Evolutionary conservation across 371 early-diverging fungal genomes (phyloP).

Genomic region (Apophysomyces sp.): DNA sequence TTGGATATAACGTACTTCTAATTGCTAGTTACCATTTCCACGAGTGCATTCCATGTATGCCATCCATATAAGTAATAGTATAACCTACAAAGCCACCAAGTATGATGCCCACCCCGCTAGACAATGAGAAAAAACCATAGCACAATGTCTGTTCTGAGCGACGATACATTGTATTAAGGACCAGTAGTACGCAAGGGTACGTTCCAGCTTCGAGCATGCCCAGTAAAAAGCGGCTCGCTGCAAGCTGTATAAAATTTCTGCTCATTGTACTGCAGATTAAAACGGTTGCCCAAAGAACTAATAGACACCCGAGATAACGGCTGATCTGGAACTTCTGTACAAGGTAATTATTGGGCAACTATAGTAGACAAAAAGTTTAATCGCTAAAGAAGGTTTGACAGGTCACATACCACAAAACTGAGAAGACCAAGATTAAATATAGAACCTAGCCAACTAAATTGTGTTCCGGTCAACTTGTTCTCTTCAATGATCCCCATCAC

Average conservation of each 20-base stretch:
- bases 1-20: not conserved
- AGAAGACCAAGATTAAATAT: constrained; percentile 13
- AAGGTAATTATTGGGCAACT: constrained; percentile 24
- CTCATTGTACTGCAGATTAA: constrained; percentile 8
- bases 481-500: constrained; percentile 27
- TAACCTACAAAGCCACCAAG: not conserved
- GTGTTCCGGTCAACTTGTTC: constrained; percentile 15
- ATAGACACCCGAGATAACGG: constrained; percentile 12
- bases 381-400: not conserved
- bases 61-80: not conserved
- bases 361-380: constrained; percentile 8
- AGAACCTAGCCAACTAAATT: constrained; percentile 34
- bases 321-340: constrained; percentile 13
- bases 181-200: not conserved
- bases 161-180: not conserved
- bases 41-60: constrained; percentile 19
- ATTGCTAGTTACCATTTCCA: constrained; percentile 12
- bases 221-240: constrained; percentile 22
- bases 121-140: not conserved
- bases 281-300: constrained; percentile 14
- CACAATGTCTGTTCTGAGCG: not conserved
- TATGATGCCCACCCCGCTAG: not conserved
- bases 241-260: constrained; percentile 21
- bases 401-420: not conserved
- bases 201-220: constrained; percentile 37